Evolutionary conservation across 768 basidiomycete genomes (phyloP).

Genomic region (Candolleomyces aberdarensis): DNA sequence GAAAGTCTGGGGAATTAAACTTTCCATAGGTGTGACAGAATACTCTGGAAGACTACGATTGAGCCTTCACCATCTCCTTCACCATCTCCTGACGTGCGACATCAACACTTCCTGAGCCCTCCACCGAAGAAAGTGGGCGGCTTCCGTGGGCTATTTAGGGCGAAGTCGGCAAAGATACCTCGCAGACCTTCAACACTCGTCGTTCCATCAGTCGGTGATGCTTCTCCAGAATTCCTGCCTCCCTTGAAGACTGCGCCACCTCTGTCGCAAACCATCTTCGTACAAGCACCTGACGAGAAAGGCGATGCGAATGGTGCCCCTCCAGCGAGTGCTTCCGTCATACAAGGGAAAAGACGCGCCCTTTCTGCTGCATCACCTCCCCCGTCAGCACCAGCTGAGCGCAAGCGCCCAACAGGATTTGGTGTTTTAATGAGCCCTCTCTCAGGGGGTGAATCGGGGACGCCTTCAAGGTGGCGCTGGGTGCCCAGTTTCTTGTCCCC

Average conservation of each 20-base stretch:
- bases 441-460: conserved; percentile 15
- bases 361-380: conserved; percentile 5
- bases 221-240: neutral
- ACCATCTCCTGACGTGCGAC: conserved; percentile 16
- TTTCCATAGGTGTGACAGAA: conserved; percentile 73
- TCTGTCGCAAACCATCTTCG: conserved; percentile 5
- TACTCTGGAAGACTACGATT: conserved; percentile 77
- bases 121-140: conserved; percentile 13
- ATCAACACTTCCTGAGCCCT: conserved; percentile 37
- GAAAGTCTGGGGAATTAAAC: neutral
- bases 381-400: conserved; percentile 14
- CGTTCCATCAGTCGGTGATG: neutral
- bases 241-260: conserved; percentile 7
- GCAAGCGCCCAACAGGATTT: conserved; percentile 13
- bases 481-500: conserved; percentile 46
- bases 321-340: neutral
- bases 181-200: neutral
- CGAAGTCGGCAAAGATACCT: neutral
- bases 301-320: neutral
- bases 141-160: neutral
- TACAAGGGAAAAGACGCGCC: neutral
- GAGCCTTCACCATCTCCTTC: conserved; percentile 32
- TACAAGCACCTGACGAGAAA: neutral
- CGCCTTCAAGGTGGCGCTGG: conserved; percentile 47
- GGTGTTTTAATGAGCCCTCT: conserved; percentile 13